Evolutionary conservation across 2,329 filamentous ascomycete species (phyloP).

Genomic region (Penicillium sp.): DNA sequence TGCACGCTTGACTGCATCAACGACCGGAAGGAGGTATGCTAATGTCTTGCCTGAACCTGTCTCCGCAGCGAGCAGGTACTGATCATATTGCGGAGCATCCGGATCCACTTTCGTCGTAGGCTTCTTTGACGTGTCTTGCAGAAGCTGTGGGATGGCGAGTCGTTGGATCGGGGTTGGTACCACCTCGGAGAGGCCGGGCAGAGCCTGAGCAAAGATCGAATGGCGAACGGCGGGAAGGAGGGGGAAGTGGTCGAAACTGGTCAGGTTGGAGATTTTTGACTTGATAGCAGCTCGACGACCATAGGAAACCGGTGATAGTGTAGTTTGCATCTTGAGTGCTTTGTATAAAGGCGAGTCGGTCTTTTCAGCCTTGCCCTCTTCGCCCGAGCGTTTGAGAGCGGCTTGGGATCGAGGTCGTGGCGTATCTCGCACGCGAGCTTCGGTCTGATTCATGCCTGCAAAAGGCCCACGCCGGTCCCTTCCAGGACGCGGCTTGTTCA

Average conservation of each 20-base stretch:
- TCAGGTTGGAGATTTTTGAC: constrained; percentile 57
- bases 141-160: constrained; percentile 75
- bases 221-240: constrained; percentile 66
- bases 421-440: constrained; percentile 41
- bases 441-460: constrained; percentile 53
- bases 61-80: constrained; percentile 85
- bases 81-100: constrained; percentile 47
- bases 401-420: constrained; percentile 35
- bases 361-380: constrained; percentile 34
- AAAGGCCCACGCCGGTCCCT: constrained; percentile 50
- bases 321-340: constrained; percentile 88
- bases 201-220: constrained; percentile 65
- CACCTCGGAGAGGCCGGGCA: constrained; percentile 68
- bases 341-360: constrained; percentile 57
- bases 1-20: constrained; percentile 77
- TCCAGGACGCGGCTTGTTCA: constrained; percentile 34
- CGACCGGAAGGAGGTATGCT: constrained; percentile 77
- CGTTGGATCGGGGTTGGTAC: constrained; percentile 84
- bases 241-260: constrained; percentile 74
- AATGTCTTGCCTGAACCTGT: constrained; percentile 96
- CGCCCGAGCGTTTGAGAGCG: constrained; percentile 39
- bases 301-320: constrained; percentile 71
- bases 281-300: constrained; percentile 58
- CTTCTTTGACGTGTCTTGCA: constrained; percentile 46
- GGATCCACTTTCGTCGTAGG: constrained; percentile 29